Evolutionary conservation across 2,329 filamentous ascomycete genomes (phyloP).

Genomic region (Cladosporium sp.): DNA sequence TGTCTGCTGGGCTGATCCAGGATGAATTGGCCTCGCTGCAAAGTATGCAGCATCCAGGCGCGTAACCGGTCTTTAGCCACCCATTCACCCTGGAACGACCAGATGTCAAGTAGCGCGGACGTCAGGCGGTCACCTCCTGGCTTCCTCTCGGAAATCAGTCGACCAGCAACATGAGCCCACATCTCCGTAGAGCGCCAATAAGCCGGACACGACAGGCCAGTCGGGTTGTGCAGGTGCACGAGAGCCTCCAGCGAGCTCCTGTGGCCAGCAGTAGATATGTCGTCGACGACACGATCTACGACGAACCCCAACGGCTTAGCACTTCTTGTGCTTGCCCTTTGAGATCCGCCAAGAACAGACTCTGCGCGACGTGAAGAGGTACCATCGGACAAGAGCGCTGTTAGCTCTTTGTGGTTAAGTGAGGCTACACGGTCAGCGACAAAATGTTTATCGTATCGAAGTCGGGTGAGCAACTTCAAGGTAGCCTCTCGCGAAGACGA

Average conservation of each 20-base stretch:
- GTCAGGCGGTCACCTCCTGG: slow-evolving; percentile 75
- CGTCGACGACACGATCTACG: slow-evolving; percentile 26
- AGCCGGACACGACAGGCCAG: neutral
- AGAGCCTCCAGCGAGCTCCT: slow-evolving; percentile 27
- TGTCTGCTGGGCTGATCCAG: slow-evolving; percentile 81
- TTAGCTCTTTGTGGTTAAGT: slow-evolving; percentile 71
- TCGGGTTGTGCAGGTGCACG: slow-evolving; percentile 15
- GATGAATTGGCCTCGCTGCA: slow-evolving; percentile 88
- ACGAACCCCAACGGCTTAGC: slow-evolving; percentile 26
- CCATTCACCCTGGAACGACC: slow-evolving; percentile 84
- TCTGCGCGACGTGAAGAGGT: slow-evolving; percentile 76
- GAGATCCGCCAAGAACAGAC: slow-evolving; percentile 65
- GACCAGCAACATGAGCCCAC: slow-evolving; percentile 84
- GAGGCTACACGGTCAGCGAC: slow-evolving; percentile 75
- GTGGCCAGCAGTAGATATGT: slow-evolving; percentile 21
- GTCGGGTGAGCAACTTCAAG: slow-evolving; percentile 72
- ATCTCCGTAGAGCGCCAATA: slow-evolving; percentile 75
- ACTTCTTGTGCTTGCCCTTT: slow-evolving; percentile 44
- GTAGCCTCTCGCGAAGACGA: slow-evolving; percentile 70
- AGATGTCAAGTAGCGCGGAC: slow-evolving; percentile 79
- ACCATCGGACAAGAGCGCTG: slow-evolving; percentile 72
- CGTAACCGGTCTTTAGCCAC: slow-evolving; percentile 85
- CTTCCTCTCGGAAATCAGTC: slow-evolving; percentile 72
- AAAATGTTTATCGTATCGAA: slow-evolving; percentile 84
- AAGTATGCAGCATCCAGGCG: slow-evolving; percentile 88